Base-by-base conservation (phyloP, 2,329 filamentous ascomycete species). In the Ceratocystis cubensis region DNA sequence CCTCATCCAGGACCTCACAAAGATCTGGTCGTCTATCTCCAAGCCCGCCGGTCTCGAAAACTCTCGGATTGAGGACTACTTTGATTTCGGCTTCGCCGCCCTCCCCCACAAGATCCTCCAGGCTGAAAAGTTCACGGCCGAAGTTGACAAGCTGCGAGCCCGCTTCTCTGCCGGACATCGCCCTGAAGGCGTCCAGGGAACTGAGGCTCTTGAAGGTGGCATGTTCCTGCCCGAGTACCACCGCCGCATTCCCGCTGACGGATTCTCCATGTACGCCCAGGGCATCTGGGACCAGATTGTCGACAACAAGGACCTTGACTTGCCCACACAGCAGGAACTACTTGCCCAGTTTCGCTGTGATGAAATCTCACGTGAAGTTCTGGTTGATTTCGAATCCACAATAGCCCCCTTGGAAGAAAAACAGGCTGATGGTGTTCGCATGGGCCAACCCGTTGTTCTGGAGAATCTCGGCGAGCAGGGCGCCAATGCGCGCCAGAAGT, bases 241-340 rank as follows among this genome's bases (percentile, higher is more conserved):
- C 77, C 84, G 94, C 69, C 84, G 94, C 67, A 99, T 99, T 70
- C 94, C 94, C 10, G 94, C 94, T 8, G 94, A 99, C 75, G 94
- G 94, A n/a, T 94, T 97, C 74, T 89, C 93, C 0, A 82, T 91
- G 68, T 99, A 99, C 72, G 92, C 94, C 0, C 86, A 94, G 74
- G 91, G 92, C 50, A 85, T 99, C 57, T 99, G 94, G 94, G 92
- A 97, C 72, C 93, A 97, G 77, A 99, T 99, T 73, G 92, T 96
- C 72, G 89, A 93, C 79, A 99, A 99, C 81, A 99, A 99, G 77
- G 94, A 99, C 73, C 81, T 99, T 65, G 94, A 99, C 76, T 77
- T 99, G 68, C 94, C 94, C 2, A 97, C 94, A 0, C 94, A 99
- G 75, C 94, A 99, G 77, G 94, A 99, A 75, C 82, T 99, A 59